Conservation (phyloP, 202 grass and related monocot species). For the Eragrostis tef region DNA sequence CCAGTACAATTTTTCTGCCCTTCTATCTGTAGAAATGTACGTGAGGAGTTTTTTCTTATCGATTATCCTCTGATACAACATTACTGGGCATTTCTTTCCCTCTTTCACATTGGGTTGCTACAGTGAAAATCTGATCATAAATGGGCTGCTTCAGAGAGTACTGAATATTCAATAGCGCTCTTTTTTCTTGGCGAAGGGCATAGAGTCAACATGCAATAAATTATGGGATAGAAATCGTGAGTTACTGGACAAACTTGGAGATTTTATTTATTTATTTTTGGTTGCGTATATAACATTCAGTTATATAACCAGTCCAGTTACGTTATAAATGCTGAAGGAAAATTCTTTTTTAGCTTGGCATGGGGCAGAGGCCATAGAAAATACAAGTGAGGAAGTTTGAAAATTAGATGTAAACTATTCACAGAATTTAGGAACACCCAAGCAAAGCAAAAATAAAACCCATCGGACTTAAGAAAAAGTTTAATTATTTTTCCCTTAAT, state of each 20-base stretch:
- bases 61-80: not conserved
- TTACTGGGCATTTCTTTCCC: not conserved
- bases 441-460: not conserved
- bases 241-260: constrained; percentile 11
- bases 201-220: not conserved
- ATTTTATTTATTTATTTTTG: not conserved
- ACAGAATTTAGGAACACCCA: too few species aligned
- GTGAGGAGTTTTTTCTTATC: not conserved
- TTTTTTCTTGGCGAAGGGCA: not conserved
- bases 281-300: not conserved
- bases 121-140: not conserved
- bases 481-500: not conserved
- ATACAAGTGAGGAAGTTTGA: not conserved
- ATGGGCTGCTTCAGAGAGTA: too few species aligned
- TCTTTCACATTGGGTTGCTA: not conserved
- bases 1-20: not conserved
- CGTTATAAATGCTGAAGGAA: not conserved
- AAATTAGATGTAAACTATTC: too few species aligned
- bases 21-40: not conserved
- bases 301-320: not conserved
- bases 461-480: not conserved
- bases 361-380: not conserved
- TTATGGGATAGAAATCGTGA: not conserved
- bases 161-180: not conserved
- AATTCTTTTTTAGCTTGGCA: not conserved